Conservation (phyloP, 441 rosid species). For the Croton setiger region DNA sequence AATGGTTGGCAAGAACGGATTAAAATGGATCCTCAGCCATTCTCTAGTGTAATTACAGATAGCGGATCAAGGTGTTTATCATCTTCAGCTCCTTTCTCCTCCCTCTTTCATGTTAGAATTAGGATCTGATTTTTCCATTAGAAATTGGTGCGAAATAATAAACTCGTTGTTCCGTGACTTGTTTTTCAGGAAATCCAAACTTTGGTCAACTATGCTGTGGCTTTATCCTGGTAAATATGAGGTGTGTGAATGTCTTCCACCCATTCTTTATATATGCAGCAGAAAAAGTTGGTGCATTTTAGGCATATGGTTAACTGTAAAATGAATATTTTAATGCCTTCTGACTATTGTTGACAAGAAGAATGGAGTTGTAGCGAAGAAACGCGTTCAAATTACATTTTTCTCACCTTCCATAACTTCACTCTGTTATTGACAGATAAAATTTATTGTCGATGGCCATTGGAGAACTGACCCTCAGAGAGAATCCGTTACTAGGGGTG, state of each 20-base stretch:
- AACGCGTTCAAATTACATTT: not conserved
- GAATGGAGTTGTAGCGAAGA: not conserved
- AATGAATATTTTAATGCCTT: not conserved
- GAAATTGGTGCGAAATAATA: not conserved
- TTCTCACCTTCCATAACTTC: not conserved
- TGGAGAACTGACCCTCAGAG: conserved; percentile 66
- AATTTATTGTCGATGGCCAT: conserved; percentile 76
- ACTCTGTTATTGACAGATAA: conserved; percentile 40
- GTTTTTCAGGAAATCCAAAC: conserved; percentile 52
- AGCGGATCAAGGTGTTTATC: conserved; percentile 43
- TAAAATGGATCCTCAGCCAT: conserved; percentile 69
- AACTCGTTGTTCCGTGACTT: conserved; percentile 16
- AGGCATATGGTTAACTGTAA: not conserved
- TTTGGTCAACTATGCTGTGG: conserved; percentile 77
- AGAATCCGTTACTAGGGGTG: conserved; percentile 49
- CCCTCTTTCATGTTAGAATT: not conserved
- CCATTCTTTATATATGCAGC: not conserved
- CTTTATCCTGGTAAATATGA: conserved; percentile 87
- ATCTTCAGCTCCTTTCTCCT: not conserved
- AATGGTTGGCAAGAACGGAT: conserved; percentile 87
- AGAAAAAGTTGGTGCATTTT: not conserved
- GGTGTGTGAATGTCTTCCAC: conserved; percentile 32
- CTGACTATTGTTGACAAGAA: not conserved
- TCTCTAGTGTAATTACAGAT: conserved; percentile 29
- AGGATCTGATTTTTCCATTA: not conserved